Evolutionary conservation across 2,329 filamentous ascomycete genomes (phyloP).

Genomic region (Graphiopsis chlorocephala): DNA sequence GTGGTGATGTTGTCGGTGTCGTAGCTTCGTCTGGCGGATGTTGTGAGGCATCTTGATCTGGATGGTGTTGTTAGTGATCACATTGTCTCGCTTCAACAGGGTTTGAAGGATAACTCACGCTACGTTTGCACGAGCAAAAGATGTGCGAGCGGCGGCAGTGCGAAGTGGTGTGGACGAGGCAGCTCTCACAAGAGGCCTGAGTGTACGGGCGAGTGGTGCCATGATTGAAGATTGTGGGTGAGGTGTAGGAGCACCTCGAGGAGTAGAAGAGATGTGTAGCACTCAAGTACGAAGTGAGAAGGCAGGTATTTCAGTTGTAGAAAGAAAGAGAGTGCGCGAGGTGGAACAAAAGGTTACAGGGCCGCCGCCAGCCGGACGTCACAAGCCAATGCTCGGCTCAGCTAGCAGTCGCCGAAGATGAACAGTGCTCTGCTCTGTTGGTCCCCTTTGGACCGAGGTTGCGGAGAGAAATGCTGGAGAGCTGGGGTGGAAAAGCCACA

Average conservation of each 20-base stretch:
- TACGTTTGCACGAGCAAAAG: not conserved
- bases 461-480: constrained; percentile 2
- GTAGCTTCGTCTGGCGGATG: constrained; percentile 38
- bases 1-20: constrained; percentile 32
- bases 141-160: not conserved
- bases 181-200: constrained; percentile 14
- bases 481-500: not conserved
- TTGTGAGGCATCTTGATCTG: constrained; percentile 35
- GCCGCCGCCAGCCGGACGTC: constrained; percentile 3
- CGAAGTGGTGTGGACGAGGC: constrained; percentile 4
- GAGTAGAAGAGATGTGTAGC: not conserved
- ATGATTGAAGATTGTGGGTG: constrained; percentile 18
- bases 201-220: constrained; percentile 32
- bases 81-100: not conserved
- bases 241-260: not conserved
- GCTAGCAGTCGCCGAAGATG: not conserved
- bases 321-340: not conserved
- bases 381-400: constrained; percentile 2
- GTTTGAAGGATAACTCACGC: not conserved
- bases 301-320: not conserved
- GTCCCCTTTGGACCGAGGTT: not conserved
- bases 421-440: not conserved
- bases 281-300: not conserved
- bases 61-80: not conserved
- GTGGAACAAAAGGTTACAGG: not conserved